Evolutionary conservation across 2,329 filamentous ascomycete genomes (phyloP), one percentile per base, ranked within the genome.

Genomic region (Hysterium pulicare): DNA sequence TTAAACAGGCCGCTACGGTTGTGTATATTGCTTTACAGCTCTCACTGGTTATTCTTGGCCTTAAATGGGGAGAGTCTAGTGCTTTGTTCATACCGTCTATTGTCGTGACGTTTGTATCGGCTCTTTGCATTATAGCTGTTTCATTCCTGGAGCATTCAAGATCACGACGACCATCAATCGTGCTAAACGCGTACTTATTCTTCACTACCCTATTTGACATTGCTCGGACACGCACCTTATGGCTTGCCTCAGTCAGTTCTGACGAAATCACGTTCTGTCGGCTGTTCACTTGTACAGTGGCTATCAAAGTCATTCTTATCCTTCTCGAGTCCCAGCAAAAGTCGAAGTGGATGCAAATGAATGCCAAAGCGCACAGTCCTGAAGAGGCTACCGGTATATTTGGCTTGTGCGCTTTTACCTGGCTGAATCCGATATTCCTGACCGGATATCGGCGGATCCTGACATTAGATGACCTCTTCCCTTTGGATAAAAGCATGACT

Each of bases 311-410:
- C n/a, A 19, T 40, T 5, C 24, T 57, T 20, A 33, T 59, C 20
- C 33, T 58, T 2, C 38, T 60, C 15, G 57, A 62, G 44, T 42
- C 54, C 15, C 39, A 44, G 15, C 44, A 51, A 40, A 63, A 63
- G 43, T 38, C 51, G 10, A 38, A 22, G 38, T 61, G 58, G 55
- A 30, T 59, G 13, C 44, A 31, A 15, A 58, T 50, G 54, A 40
- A 53, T 24, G 45, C 45, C 13, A 55, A 58, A 31, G 49, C 54
- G 24, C 54, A 57, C 28, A 62, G 55, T 15, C 55, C 62, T 5
- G 66, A 69, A 32, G 55, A 61, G 17, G 64, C 58, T 4, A 60
- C 58, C 41, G 58, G 64, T 11, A 46, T 69, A 4, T 61, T 62
- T 36, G 55, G 48, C 23, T 57, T 61, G n/a, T 51, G 56, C 13